These are phyloP conservation scores for Canavalia gladiata DNA, from an alignment of 306 rosid genomes.

Conservation along the genomic window DNA sequence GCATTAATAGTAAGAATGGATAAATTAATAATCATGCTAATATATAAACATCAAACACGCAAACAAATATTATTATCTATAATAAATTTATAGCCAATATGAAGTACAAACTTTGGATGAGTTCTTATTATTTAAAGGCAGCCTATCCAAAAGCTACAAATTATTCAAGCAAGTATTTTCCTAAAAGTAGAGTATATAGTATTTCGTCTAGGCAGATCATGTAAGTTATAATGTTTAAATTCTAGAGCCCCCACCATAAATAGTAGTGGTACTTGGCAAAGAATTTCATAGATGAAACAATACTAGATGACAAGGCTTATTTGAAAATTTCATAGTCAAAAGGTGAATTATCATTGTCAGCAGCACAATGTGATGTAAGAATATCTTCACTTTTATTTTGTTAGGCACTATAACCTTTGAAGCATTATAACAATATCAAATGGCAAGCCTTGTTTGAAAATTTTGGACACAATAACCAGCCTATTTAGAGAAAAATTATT, in stretches of 20 bases:
- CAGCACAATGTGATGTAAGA: slow-evolving; percentile 54
- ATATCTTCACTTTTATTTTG: slow-evolving; percentile 8
- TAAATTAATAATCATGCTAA: slow-evolving; percentile 7
- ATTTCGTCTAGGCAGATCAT: not conserved
- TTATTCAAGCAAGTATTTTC: slow-evolving; percentile 19
- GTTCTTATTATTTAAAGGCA: not conserved
- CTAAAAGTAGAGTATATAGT: not conserved
- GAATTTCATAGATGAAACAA: slow-evolving; percentile 70
- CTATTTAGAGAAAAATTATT: too few species aligned
- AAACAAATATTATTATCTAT: slow-evolving; percentile 1
- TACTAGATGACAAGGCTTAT: slow-evolving; percentile 68
- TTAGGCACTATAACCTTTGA: slow-evolving; percentile 53
- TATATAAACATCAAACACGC: slow-evolving; percentile 22
- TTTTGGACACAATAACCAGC: too few species aligned
- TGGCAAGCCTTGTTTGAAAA: too few species aligned
- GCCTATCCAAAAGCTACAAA: not conserved
- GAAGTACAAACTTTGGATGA: not conserved
- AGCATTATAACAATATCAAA: too few species aligned
- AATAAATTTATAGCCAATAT: not conserved
- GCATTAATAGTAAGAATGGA: too few species aligned
- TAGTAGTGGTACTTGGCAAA: slow-evolving; percentile 81
- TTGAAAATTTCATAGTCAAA: slow-evolving; percentile 80
- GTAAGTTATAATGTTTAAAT: slow-evolving; percentile 52
- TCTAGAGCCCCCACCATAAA: slow-evolving; percentile 96
- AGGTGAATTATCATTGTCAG: slow-evolving; percentile 20